Conservation (phyloP, 768 basidiomycete species). For the Epithele typhae region DNA sequence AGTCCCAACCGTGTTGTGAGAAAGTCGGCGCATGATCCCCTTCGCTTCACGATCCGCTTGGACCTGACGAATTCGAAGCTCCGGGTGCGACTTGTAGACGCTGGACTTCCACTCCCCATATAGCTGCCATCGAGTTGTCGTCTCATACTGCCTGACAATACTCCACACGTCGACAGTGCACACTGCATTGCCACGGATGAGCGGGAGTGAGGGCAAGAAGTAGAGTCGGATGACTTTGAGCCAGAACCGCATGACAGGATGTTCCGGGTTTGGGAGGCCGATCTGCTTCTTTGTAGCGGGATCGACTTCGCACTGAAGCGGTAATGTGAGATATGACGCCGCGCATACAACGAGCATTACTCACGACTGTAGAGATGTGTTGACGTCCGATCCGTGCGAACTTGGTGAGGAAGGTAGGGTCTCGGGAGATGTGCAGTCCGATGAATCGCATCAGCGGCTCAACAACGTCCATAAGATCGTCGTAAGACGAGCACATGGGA, state of each 20-base stretch:
- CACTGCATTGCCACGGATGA: slow-evolving; percentile 82
- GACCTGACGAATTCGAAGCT: slow-evolving; percentile 72
- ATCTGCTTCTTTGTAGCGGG: slow-evolving; percentile 55
- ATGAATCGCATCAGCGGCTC: slow-evolving; percentile 79
- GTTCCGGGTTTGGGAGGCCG: slow-evolving; percentile 48
- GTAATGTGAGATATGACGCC: neutral
- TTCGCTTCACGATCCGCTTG: slow-evolving; percentile 89
- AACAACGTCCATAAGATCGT: slow-evolving; percentile 71
- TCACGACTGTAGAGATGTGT: slow-evolving; percentile 55
- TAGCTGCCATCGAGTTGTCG: slow-evolving; percentile 77
- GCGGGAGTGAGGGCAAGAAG: slow-evolving; percentile 82
- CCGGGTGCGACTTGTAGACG: slow-evolving; percentile 70
- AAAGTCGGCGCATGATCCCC: slow-evolving; percentile 81
- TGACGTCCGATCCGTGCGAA: slow-evolving; percentile 72
- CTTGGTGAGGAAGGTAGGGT: slow-evolving; percentile 74
- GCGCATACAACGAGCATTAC: slow-evolving; percentile 1
- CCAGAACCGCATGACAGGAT: slow-evolving; percentile 80
- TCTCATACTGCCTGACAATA: slow-evolving; percentile 75
- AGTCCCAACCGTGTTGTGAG: slow-evolving; percentile 77
- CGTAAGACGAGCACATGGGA: slow-evolving; percentile 56
- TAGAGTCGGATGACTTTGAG: slow-evolving; percentile 72
- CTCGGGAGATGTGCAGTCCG: slow-evolving; percentile 76
- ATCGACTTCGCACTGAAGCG: slow-evolving; percentile 45
- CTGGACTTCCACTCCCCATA: slow-evolving; percentile 93
- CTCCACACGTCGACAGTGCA: slow-evolving; percentile 93